Percentiles rank a stretch among this genome's conserved stretches.
Evolutionary conservation across 2,329 filamentous ascomycete genomes (phyloP).

Genomic region (Penicillium nordicum): DNA sequence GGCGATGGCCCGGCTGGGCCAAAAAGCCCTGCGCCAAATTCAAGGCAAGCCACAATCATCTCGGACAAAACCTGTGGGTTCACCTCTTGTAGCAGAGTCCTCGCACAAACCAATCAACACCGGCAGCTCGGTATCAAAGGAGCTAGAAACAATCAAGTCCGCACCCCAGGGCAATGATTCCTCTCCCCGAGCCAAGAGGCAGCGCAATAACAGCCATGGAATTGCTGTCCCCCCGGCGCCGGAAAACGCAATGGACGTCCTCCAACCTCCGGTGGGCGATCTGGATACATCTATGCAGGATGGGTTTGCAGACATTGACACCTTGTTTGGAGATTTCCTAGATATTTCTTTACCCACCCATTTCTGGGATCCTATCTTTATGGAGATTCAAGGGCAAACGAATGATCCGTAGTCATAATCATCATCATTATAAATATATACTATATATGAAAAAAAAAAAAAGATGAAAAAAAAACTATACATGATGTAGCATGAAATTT

Average conservation of each 20-base stretch:
- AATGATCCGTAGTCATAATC: constrained; percentile 6
- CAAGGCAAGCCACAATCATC: constrained; percentile 16
- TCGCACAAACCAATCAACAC: background rate
- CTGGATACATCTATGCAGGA: constrained; percentile 25
- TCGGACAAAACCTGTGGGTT: background rate
- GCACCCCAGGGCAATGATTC: background rate
- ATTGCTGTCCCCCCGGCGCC: background rate
- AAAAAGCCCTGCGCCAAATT: constrained; percentile 36
- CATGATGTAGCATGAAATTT: constrained; percentile 1
- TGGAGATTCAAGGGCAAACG: constrained; percentile 5
- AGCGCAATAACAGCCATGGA: background rate
- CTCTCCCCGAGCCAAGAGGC: background rate
- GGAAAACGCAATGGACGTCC: constrained; percentile 31
- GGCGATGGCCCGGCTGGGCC: constrained; percentile 41
- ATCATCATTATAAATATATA: constrained; percentile 14
- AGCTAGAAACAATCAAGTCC: background rate
- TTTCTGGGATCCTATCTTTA: constrained; percentile 38
- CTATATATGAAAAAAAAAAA: constrained; percentile 1
- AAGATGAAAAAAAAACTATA: background rate
- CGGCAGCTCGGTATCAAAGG: background rate
- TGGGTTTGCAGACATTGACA: constrained; percentile 36
- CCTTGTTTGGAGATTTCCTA: constrained; percentile 35
- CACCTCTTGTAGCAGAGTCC: background rate
- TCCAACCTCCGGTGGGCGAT: constrained; percentile 44
- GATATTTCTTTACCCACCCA: constrained; percentile 36